Evolutionary conservation across 345 rosid genomes (phyloP).

Genomic region (Pistacia atlantica): DNA sequence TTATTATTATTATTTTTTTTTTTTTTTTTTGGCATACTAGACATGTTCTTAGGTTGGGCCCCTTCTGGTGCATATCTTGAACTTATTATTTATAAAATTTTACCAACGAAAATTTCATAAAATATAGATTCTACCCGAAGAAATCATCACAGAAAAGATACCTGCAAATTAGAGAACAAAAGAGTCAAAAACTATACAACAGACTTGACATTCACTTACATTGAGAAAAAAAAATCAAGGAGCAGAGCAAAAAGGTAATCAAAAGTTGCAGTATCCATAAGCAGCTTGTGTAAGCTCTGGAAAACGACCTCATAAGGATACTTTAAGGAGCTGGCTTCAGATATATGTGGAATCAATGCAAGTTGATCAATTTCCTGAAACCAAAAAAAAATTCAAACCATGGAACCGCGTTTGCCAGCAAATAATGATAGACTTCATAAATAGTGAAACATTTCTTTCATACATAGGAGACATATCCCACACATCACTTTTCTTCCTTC

Average conservation of each 20-base stretch:
- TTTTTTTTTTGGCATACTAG: not conserved
- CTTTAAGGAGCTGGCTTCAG: slow-evolving; percentile 92
- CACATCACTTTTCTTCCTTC: not conserved
- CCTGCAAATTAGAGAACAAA: slow-evolving; percentile 44
- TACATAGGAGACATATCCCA: not conserved
- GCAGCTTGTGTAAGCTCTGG: slow-evolving; percentile 93
- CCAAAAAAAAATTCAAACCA: slow-evolving; percentile 5
- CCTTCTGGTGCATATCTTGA: not conserved
- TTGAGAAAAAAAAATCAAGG: slow-evolving; percentile 16
- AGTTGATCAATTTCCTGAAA: slow-evolving; percentile 94
- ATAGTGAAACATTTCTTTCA: slow-evolving; percentile 1
- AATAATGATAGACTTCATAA: slow-evolving; percentile 1
- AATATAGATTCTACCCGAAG: slow-evolving; percentile 91
- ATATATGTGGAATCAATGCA: slow-evolving; percentile 97
- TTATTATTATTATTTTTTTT: not conserved
- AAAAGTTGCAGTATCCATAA: slow-evolving; percentile 99
- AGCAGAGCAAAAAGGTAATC: slow-evolving; percentile 60
- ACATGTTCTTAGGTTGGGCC: not conserved
- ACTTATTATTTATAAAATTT: not conserved
- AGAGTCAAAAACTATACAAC: slow-evolving; percentile 5
- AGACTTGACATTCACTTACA: slow-evolving; percentile 12
- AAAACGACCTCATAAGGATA: slow-evolving; percentile 98
- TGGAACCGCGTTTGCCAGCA: slow-evolving; percentile 8
- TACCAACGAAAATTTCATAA: slow-evolving; percentile 89
- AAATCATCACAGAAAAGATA: slow-evolving; percentile 94